phyloP scores from a whole-genome alignment of 257 asterid genomes.

The Solanum virginianum region DNA sequence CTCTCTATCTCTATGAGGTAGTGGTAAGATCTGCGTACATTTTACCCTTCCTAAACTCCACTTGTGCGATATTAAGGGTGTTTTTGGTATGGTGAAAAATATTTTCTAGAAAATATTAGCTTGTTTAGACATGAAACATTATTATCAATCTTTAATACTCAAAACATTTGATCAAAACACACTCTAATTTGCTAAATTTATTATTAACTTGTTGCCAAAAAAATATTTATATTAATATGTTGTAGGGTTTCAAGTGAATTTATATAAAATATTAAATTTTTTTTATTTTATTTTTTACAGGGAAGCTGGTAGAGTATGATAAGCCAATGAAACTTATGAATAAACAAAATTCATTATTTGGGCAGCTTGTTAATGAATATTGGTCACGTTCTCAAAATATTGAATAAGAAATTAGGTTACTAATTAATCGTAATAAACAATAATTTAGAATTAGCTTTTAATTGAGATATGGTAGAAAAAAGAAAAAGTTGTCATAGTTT shows the following conservation, averaged over 20 bases:
- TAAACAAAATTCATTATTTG: conserved; percentile 13
- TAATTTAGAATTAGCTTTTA: too few relatives aligned
- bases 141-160: neutral
- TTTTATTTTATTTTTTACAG: neutral
- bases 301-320: conserved; percentile 19
- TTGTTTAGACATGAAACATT: neutral
- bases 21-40: too few relatives aligned
- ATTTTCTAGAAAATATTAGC: neutral
- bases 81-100: neutral
- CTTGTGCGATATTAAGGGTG: neutral
- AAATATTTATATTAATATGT: neutral
- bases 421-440: too few relatives aligned
- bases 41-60: too few relatives aligned
- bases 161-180: neutral
- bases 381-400: conserved; percentile 6
- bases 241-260: neutral
- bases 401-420: neutral
- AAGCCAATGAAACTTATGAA: conserved; percentile 18
- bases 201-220: neutral
- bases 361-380: conserved; percentile 26
- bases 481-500: neutral
- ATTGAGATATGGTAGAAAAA: too few relatives aligned
- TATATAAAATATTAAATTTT: neutral
- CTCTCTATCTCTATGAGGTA: too few relatives aligned
- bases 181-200: neutral